Conservation (phyloP, 441 rosid species). For the Bruguiera hainesii region DNA sequence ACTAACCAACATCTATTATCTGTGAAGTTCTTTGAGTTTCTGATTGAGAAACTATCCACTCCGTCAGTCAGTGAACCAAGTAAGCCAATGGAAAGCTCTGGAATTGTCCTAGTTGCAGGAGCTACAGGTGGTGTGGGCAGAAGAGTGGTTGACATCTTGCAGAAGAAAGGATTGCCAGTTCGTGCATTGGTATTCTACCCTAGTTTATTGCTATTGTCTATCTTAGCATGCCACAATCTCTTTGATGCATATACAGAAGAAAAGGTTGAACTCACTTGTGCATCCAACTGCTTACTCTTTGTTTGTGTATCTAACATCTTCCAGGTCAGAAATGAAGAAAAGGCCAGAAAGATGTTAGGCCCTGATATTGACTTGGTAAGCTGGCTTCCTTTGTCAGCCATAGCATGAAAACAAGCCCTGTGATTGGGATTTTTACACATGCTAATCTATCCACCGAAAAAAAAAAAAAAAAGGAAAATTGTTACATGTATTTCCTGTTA, state of each 20-base stretch:
- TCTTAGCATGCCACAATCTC: background rate
- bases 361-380: constrained; percentile 77
- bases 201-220: background rate
- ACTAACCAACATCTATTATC: constrained; percentile 25
- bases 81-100: constrained; percentile 49
- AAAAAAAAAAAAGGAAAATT: too few species aligned
- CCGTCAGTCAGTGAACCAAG: constrained; percentile 39
- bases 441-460: too few species aligned
- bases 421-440: background rate
- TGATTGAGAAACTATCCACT: constrained; percentile 57
- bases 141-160: constrained; percentile 65
- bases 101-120: constrained; percentile 73
- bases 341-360: constrained; percentile 75
- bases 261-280: background rate
- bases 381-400: background rate
- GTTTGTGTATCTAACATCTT: constrained; percentile 1
- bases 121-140: constrained; percentile 94
- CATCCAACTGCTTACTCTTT: background rate
- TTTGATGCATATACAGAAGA: background rate
- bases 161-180: constrained; percentile 61
- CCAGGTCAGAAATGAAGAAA: constrained; percentile 86
- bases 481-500: background rate
- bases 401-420: background rate
- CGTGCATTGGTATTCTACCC: constrained; percentile 55
- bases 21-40: constrained; percentile 57